Evolutionary conservation across 345 rosid genomes (phyloP), one percentile per base, ranked within the genome.

Genomic region (Mercurialis annua): DNA sequence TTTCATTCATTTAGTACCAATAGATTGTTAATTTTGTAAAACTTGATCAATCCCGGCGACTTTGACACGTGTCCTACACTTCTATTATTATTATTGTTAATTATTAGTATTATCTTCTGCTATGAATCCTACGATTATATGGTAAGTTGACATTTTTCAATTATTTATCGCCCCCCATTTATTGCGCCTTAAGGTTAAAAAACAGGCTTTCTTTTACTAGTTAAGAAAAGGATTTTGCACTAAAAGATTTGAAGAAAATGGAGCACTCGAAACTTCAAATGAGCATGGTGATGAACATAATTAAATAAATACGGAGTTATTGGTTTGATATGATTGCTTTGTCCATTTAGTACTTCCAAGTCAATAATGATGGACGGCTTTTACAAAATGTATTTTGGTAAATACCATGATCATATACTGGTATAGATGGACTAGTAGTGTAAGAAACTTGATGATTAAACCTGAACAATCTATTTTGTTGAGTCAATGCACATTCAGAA

Each of bases 101-200:
- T 38, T 65, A 64, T 67, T 59, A 54, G 43, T 16, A 11, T 24
- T 62, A n/a, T 54, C 20, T 36, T 18, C 31, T 54, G 46, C 64
- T 64, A 57, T n/a, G n/a, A n/a, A n/a, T n/a, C n/a, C n/a, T n/a
- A n/a, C n/a, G n/a, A n/a, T n/a, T n/a, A n/a, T 27, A 33, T 8
- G 30, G 44, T 66, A 30, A 53, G 49, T 42, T 63, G 77, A 68
- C 71, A 67, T 10, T 10, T 10, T 10, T 40, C 44, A 36, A n/a
- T 64, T 34, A 59, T 62, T 16, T 33, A 70, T 47, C 71, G 47
- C 17, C 67, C 71, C 50, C 71, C 76, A 64, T 50, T 66, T 76
- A 64, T 66, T 40, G 72, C 71, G 65, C 65, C 15, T 9, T 21
- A 10, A 7, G 52, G 64, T 36, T 9, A 60, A 50, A 50, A 24